These are phyloP conservation scores for Actinidia polygama DNA, from an alignment of 179 eudicot genomes.

Conservation along the genomic window DNA sequence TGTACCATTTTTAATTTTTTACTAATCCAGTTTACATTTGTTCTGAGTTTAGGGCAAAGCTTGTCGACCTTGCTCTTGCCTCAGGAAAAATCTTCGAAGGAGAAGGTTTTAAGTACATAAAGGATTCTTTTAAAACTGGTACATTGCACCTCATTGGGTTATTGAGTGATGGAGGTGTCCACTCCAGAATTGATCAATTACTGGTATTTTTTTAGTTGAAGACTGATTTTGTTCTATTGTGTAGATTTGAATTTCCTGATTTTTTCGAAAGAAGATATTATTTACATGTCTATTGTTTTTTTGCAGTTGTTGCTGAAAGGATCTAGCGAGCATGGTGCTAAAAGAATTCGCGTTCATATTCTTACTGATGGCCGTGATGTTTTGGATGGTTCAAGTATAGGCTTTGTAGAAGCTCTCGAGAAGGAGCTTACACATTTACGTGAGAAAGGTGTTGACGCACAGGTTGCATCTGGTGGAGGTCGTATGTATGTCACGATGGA, in stretches of 20 bases:
- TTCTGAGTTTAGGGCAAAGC: slow-evolving; percentile 61
- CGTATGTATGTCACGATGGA: slow-evolving; percentile 96
- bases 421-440: slow-evolving; percentile 65
- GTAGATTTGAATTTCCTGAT: too few relatives aligned
- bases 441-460: slow-evolving; percentile 77
- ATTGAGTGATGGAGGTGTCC: slow-evolving; percentile 93
- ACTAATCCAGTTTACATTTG: not conserved
- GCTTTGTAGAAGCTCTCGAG: slow-evolving; percentile 83
- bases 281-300: too few relatives aligned
- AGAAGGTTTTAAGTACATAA: slow-evolving; percentile 77
- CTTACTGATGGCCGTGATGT: slow-evolving; percentile 98
- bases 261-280: too few relatives aligned
- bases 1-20: not conserved
- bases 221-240: not conserved
- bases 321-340: slow-evolving; percentile 73
- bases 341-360: slow-evolving; percentile 78
- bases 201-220: slow-evolving; percentile 52
- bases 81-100: slow-evolving; percentile 76
- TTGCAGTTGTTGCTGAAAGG: slow-evolving; percentile 81
- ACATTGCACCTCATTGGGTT: slow-evolving; percentile 86
- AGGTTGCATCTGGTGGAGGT: slow-evolving; percentile 92
- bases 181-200: slow-evolving; percentile 82
- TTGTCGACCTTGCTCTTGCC: slow-evolving; percentile 81
- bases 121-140: slow-evolving; percentile 58
- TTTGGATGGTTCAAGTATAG: slow-evolving; percentile 86